These are phyloP conservation scores for Calonectria pteridis DNA, from an alignment of 2,329 filamentous ascomycete genomes.

Conservation along the genomic window DNA sequence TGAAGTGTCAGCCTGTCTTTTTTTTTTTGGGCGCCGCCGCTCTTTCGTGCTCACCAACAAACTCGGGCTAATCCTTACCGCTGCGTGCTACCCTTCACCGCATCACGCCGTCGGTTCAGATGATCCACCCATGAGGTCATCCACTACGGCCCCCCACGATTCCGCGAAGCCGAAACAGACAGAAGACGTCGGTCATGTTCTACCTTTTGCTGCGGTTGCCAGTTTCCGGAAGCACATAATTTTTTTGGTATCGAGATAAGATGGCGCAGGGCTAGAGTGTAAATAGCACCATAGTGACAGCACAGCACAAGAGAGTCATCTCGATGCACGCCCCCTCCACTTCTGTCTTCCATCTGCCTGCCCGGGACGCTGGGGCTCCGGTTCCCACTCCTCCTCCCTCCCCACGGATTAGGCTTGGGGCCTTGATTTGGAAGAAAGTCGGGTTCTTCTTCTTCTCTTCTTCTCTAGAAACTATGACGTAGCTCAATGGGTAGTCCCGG, in stretches of 20 bases:
- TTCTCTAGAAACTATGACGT: conserved; percentile 14
- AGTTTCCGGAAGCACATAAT: conserved; percentile 5
- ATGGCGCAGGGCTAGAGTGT: background rate
- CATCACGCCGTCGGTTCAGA: conserved; percentile 39
- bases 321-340: background rate
- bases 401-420: background rate
- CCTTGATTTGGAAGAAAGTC: background rate
- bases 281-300: background rate
- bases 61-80: background rate
- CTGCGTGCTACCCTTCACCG: background rate
- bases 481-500: background rate
- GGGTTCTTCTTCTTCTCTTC: background rate
- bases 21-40: background rate
- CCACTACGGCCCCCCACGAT: conserved; percentile 10
- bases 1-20: background rate
- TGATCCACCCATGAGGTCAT: conserved; percentile 46
- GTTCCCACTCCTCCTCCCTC: background rate
- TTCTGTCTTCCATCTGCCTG: background rate
- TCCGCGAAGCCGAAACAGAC: background rate
- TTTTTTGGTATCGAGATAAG: conserved; percentile 14
- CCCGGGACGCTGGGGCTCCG: background rate
- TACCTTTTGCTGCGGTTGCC: background rate
- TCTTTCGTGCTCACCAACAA: background rate
- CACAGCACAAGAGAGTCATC: background rate
- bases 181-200: background rate